These are phyloP conservation scores for Persicaria maculosa DNA, from an alignment of 148 eudicot species.

Conservation along the genomic window DNA sequence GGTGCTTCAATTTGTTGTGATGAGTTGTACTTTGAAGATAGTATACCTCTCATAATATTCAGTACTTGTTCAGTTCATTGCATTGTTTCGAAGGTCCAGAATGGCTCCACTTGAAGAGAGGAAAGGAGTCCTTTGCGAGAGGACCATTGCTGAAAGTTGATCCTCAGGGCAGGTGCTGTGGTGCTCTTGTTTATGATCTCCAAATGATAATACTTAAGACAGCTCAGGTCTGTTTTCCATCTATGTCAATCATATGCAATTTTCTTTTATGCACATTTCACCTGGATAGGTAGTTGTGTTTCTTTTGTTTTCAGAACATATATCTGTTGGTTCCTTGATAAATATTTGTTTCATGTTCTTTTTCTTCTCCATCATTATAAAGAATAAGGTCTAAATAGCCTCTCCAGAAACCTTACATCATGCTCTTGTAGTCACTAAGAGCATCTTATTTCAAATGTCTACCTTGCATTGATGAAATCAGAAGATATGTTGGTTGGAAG, in stretches of 20 bases:
- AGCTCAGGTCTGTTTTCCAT: conserved; percentile 66
- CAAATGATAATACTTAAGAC: conserved; percentile 94
- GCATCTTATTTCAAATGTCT: background rate
- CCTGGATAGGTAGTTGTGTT: background rate
- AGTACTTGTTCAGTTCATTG: conserved; percentile 60
- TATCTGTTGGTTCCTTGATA: background rate
- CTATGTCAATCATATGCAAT: conserved; percentile 10
- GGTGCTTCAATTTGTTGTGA: background rate
- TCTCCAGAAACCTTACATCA: background rate
- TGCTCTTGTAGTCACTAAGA: conserved; percentile 1
- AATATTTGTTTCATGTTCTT: background rate
- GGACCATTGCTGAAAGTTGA: conserved; percentile 90
- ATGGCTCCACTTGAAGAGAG: conserved; percentile 87
- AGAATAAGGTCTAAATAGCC: background rate
- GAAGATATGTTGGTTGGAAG: background rate
- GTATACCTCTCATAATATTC: conserved; percentile 14
- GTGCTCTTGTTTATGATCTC: conserved; percentile 79
- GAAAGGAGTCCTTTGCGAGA: conserved; percentile 81
- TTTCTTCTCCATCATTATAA: background rate
- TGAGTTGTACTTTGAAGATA: conserved; percentile 1
- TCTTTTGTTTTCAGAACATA: background rate
- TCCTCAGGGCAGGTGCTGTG: conserved; percentile 95
- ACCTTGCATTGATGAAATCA: background rate
- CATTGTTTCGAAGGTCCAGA: conserved; percentile 99
- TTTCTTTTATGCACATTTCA: background rate